These are phyloP conservation scores for Gastrodia elata DNA, from an alignment of 106 monocot genomes.

Conservation along the genomic window DNA sequence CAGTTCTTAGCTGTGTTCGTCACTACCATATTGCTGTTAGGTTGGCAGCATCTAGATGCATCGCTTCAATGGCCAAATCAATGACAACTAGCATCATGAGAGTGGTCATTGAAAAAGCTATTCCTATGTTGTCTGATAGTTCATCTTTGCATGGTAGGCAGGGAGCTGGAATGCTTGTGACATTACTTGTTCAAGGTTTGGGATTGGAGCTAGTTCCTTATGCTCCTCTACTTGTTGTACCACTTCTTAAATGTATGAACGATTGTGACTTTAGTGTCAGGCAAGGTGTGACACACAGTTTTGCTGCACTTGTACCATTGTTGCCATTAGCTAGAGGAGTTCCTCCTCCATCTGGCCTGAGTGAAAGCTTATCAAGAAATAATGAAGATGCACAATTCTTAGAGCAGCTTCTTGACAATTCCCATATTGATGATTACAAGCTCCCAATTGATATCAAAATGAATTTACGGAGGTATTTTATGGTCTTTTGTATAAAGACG, in stretches of 20 bases:
- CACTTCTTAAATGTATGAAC: slow-evolving; percentile 89
- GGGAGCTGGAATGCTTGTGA: slow-evolving; percentile 89
- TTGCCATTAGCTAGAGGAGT: slow-evolving; percentile 77
- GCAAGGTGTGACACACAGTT: slow-evolving; percentile 88
- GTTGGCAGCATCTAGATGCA: slow-evolving; percentile 86
- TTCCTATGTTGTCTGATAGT: slow-evolving; percentile 75
- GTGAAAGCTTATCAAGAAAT: slow-evolving; percentile 60
- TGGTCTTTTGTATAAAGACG: not conserved
- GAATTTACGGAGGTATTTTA: slow-evolving; percentile 60
- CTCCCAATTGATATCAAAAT: slow-evolving; percentile 70
- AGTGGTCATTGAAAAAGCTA: slow-evolving; percentile 61
- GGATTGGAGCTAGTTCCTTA: slow-evolving; percentile 76
- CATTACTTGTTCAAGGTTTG: slow-evolving; percentile 81
- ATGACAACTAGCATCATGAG: slow-evolving; percentile 73
- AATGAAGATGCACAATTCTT: slow-evolving; percentile 81
- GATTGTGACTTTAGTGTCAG: slow-evolving; percentile 75
- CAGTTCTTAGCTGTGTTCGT: slow-evolving; percentile 57
- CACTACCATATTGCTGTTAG: slow-evolving; percentile 86
- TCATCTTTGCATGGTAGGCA: slow-evolving; percentile 72
- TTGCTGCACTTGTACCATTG: slow-evolving; percentile 92
- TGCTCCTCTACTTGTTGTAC: slow-evolving; percentile 91
- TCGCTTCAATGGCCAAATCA: slow-evolving; percentile 85
- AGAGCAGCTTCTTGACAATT: slow-evolving; percentile 96
- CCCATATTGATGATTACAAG: slow-evolving; percentile 92
- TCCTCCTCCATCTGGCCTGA: slow-evolving; percentile 45